Conservation (phyloP, 129 eudicot species). For the Escallonia rubra region DNA sequence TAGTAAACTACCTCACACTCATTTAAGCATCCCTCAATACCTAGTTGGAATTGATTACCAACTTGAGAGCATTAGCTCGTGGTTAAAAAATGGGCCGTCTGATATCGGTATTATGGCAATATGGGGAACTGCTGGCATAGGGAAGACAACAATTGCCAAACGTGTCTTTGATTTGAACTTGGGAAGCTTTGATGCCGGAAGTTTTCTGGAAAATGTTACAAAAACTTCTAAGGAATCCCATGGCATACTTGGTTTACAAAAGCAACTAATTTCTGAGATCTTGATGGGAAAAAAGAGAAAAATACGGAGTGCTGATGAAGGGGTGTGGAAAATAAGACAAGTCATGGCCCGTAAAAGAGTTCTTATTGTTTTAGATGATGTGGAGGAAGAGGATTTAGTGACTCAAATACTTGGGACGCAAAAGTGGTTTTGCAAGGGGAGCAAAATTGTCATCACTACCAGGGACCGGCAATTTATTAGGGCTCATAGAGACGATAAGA, state of each 20-base stretch:
- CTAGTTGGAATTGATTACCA: slow-evolving; percentile 28
- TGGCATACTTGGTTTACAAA: slow-evolving; percentile 18
- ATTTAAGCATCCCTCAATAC: background rate
- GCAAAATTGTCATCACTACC: slow-evolving; percentile 27
- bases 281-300: background rate
- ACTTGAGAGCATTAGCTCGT: slow-evolving; percentile 15
- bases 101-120: slow-evolving; percentile 17
- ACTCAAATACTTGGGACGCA: slow-evolving; percentile 10
- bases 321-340: slow-evolving; percentile 5
- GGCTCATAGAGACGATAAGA: background rate
- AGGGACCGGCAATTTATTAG: slow-evolving; percentile 14
- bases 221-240: slow-evolving; percentile 12
- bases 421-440: slow-evolving; percentile 17
- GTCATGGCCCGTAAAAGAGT: slow-evolving; percentile 12
- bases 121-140: background rate
- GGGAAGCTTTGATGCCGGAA: slow-evolving; percentile 9
- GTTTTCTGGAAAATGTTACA: slow-evolving; percentile 16
- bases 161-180: slow-evolving; percentile 5
- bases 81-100: slow-evolving; percentile 23
- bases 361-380: slow-evolving; percentile 26
- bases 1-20: background rate
- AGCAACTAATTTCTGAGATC: slow-evolving; percentile 22
- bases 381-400: slow-evolving; percentile 18
- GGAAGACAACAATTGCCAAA: slow-evolving; percentile 7
- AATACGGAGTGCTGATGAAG: slow-evolving; percentile 8